phyloP scores from a whole-genome alignment of 2,329 filamentous ascomycete species.

The Talaromyces verruculosus region DNA sequence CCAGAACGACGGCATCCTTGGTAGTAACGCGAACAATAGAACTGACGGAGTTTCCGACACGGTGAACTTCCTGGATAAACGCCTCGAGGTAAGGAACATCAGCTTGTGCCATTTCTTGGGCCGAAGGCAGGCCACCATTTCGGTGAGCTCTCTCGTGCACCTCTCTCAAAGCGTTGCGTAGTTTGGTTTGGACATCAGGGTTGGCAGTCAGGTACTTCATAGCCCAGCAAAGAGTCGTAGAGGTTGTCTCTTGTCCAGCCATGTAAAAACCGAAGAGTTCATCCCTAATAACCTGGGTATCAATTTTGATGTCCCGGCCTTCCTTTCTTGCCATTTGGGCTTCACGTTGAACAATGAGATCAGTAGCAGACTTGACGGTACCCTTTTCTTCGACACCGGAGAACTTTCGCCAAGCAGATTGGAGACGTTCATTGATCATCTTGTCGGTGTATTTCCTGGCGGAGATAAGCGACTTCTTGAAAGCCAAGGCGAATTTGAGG shows the following conservation, averaged over 20 bases:
- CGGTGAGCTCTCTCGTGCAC: slow-evolving; percentile 29
- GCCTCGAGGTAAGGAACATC: slow-evolving; percentile 47
- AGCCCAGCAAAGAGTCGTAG: slow-evolving; percentile 44
- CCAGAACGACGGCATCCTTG: slow-evolving; percentile 44
- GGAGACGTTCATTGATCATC: background rate
- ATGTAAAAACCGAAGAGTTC: slow-evolving; percentile 38
- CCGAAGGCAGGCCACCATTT: slow-evolving; percentile 28
- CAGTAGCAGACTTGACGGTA: slow-evolving; percentile 25
- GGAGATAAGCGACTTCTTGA: background rate
- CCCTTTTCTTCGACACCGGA: background rate
- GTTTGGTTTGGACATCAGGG: slow-evolving; percentile 35
- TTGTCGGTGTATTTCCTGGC: background rate
- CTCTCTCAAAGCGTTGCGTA: slow-evolving; percentile 34
- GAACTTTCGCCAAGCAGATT: background rate
- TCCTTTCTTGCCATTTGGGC: slow-evolving; percentile 14
- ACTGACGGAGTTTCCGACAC: slow-evolving; percentile 31
- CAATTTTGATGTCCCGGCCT: background rate
- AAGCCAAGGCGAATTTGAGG: background rate
- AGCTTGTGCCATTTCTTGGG: slow-evolving; percentile 33
- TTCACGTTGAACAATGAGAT: slow-evolving; percentile 37
- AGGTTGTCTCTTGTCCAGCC: slow-evolving; percentile 51
- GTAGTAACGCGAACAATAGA: slow-evolving; percentile 33
- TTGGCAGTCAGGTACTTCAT: slow-evolving; percentile 43
- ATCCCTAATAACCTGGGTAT: background rate
- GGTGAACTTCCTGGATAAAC: slow-evolving; percentile 43